phyloP scores from a whole-genome alignment of 2,329 filamentous ascomycete genomes.

The Trichoderma brevicompactum region DNA sequence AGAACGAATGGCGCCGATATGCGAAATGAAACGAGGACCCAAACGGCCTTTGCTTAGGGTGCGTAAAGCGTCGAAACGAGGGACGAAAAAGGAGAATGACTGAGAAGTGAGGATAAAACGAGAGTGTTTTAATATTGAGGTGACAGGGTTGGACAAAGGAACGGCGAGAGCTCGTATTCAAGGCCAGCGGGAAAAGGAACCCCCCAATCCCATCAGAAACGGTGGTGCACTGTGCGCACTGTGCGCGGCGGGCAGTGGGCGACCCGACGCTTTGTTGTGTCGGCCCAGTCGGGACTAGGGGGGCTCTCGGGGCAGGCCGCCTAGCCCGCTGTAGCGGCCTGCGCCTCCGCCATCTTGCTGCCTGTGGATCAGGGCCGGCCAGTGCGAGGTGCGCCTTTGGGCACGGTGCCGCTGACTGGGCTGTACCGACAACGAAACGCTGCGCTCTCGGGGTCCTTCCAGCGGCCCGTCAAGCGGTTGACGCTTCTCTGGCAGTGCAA shows the following conservation, averaged over 20 bases:
- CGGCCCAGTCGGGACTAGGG: constrained; percentile 17
- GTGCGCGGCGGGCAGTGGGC: constrained; percentile 6
- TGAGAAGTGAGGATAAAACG: constrained; percentile 25
- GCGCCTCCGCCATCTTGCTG: constrained; percentile 23
- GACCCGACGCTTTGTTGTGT: constrained; percentile 21
- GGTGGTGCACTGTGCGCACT: constrained; percentile 7
- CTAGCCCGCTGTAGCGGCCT: constrained; percentile 21
- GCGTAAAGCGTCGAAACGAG: constrained; percentile 19
- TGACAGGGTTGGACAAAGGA: constrained; percentile 27
- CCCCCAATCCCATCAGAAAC: constrained; percentile 5
- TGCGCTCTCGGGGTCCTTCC: neutral
- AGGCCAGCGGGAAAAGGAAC: constrained; percentile 4
- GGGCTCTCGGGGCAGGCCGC: constrained; percentile 24
- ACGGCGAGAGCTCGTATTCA: constrained; percentile 28
- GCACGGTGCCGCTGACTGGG: neutral
- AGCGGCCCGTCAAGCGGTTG: neutral
- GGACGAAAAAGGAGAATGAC: constrained; percentile 26
- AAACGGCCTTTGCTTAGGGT: constrained; percentile 8
- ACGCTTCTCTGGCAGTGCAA: no score
- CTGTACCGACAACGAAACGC: neutral
- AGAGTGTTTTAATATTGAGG: constrained; percentile 29
- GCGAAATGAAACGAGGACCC: constrained; percentile 14
- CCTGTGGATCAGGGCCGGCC: constrained; percentile 15
- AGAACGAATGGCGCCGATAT: constrained; percentile 20
- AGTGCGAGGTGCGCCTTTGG: constrained; percentile 18